These are phyloP conservation scores for Exophiala alcalophila DNA, from an alignment of 2,329 filamentous ascomycete species.

Conservation along the genomic window DNA sequence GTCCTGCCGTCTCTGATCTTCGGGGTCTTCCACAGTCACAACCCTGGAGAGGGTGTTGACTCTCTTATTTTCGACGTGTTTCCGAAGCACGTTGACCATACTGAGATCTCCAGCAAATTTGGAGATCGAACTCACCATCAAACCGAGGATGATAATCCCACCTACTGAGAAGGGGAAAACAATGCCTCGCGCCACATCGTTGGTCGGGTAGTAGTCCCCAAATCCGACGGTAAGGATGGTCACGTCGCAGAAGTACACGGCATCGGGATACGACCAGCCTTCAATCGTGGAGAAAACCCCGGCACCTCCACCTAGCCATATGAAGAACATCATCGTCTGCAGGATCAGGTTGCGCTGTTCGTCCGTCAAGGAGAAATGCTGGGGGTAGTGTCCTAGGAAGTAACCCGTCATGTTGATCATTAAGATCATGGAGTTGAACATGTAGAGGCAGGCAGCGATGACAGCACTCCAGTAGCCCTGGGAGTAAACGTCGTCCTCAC, in stretches of 20 bases:
- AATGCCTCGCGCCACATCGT: conserved; percentile 62
- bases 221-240: conserved; percentile 61
- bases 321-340: conserved; percentile 80
- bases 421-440: conserved; percentile 72
- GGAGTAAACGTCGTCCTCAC: conserved; percentile 58
- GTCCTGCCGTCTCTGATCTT: conserved; percentile 30
- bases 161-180: conserved; percentile 80
- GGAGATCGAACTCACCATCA: conserved; percentile 77
- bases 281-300: conserved; percentile 71
- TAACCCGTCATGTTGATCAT: conserved; percentile 78
- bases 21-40: conserved; percentile 39
- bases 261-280: conserved; percentile 64
- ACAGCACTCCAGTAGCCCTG: conserved; percentile 87
- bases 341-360: conserved; percentile 85
- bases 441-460: conserved; percentile 75
- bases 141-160: conserved; percentile 78
- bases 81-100: conserved; percentile 60
- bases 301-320: conserved; percentile 76
- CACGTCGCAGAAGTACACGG: conserved; percentile 75
- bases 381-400: conserved; percentile 68
- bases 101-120: conserved; percentile 61
- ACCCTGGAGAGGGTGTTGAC: conserved; percentile 54
- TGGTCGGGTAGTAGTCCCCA: conserved; percentile 59
- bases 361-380: conserved; percentile 73
- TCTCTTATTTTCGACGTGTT: conserved; percentile 56